Base-by-base conservation (phyloP, 1,284 basidiomycete species). In the Cutaneotrichosporon mucoides region DNA sequence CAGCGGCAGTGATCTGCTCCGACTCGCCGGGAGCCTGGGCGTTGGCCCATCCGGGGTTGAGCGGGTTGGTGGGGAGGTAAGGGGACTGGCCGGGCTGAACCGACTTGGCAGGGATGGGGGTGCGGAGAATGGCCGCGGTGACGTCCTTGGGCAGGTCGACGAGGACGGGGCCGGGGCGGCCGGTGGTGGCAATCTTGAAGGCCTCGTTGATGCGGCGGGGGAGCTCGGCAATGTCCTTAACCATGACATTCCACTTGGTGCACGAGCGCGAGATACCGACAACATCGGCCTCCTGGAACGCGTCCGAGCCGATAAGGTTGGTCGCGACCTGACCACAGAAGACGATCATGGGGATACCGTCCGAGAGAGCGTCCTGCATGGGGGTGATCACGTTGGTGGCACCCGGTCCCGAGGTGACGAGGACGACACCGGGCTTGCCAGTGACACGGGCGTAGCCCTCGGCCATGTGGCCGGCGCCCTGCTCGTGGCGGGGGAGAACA, bases 201-300 rank as follows among this genome's bases (percentile, higher is more conserved):
- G 95, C 96, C 79, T 99, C 95, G 77, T 98, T 99, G 79, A 99
- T 96, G 65, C 95, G 84, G 53, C 95, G 82, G 7, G 95, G 96
- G 4, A 98, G 83, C 79, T 98, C 95, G 34, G 90, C 80, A 64
- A 99, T 92, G 76, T 96, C 93, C 80, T 98, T 98, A 63, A 99
- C 91, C 93, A 98, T 96, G 66, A 99, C 94, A 77, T 99, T 99
- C 96, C 95, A 99, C 79, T 99, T 99, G 35, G 96, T 98, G 81
- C 95, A 99, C 68, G 88, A 88, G 64, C 95, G 83, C 54, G 92
- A 96, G 77, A 99, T 99, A 56, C 96, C 96, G 62, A 99, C 84
- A 53, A 98, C 81, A 73, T 99, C 96, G 47, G 95, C 95, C 79
- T 99, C 95, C 77, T 99, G 95, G 85, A 99, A 99, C 3, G 92